Evolutionary conservation across 179 eudicot genomes (phyloP), one percentile per base, ranked within the genome.

Genomic region (Monotropa hypopitys): DNA sequence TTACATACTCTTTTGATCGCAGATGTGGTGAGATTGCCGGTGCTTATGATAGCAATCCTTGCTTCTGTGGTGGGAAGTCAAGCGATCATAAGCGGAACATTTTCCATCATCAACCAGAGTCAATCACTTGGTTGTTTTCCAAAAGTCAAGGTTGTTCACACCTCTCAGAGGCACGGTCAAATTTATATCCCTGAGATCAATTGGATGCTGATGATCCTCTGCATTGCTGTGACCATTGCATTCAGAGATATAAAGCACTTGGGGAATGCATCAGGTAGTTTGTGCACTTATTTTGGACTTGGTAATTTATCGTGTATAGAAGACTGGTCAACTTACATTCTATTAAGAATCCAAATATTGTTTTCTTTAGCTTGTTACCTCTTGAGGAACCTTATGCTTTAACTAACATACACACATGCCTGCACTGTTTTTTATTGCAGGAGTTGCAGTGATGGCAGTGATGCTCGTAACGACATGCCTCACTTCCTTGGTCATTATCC

Each of bases 51-150:
- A 68, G 98, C 98, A 15, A 89, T 94, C 33, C 92, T 94, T 42
- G 95, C 98, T 74, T 92, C 98, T 20, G 98, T 92, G n/a, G 98
- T 92, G 65, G 98, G 98, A 76, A 90, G 98, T 75, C 98, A 93
- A 85, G 97, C 98, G 21, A 93, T 93, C 65, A 93, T 93, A 68
- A 93, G 93, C 12, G 98, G 98, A 67, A 93, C 98, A 28, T 93
- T 93, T 85, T 93, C 98, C 35, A 93, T 93, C 81, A 93, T 93
- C 78, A 93, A 93, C 88, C 98, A 93, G 80, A 90, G 97, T 77
- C 93, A 92, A 72, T 93, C 97, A 61, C 95, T 93, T 35, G 92
- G 98, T 81, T 93, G 98, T 78, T 93, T 93, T 68, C 98, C 98
- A 9, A 84, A 97, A 78, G 98, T 93, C 81, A 93, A 92, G 79